Percentiles rank a stretch among this genome's conserved stretches.
Conservation (phyloP, 257 asterid species). For the Rehmannia glutinosa region DNA sequence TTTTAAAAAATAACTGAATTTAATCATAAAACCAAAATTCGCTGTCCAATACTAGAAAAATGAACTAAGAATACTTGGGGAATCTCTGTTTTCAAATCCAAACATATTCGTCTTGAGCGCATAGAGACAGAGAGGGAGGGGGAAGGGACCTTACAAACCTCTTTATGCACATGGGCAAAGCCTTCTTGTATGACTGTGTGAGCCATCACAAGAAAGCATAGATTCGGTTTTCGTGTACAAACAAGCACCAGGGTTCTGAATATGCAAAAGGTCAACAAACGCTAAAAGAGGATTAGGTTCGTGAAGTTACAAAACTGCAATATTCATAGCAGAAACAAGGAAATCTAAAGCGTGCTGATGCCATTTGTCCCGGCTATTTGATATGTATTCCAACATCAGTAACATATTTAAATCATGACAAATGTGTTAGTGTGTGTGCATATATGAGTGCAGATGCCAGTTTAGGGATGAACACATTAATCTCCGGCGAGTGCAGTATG, state of each 20-base stretch:
- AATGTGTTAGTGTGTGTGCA: neutral
- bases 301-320: neutral
- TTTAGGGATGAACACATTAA: too few relatives aligned
- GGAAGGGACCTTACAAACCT: conserved; percentile 2
- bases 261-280: neutral
- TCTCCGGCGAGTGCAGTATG: neutral
- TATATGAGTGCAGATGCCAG: too few relatives aligned
- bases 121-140: neutral
- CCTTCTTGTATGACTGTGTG: conserved; percentile 47
- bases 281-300: neutral
- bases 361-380: neutral
- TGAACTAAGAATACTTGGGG: too few relatives aligned
- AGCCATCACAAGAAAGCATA: conserved; percentile 76
- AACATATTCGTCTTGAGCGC: neutral
- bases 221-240: conserved; percentile 50
- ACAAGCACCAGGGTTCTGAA: conserved; percentile 81
- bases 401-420: neutral
- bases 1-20: too few relatives aligned
- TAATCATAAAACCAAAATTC: too few relatives aligned
- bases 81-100: neutral
- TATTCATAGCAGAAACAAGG: neutral
- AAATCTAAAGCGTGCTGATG: neutral
- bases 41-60: too few relatives aligned
- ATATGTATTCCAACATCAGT: neutral
- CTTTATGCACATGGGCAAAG: conserved; percentile 76